A percentile compares a stretch with the other conserved stretches of the same genome.
Evolutionary conservation across 73 alveolate species (phyloP).

Genomic region (Blepharisma stoltei): DNA sequence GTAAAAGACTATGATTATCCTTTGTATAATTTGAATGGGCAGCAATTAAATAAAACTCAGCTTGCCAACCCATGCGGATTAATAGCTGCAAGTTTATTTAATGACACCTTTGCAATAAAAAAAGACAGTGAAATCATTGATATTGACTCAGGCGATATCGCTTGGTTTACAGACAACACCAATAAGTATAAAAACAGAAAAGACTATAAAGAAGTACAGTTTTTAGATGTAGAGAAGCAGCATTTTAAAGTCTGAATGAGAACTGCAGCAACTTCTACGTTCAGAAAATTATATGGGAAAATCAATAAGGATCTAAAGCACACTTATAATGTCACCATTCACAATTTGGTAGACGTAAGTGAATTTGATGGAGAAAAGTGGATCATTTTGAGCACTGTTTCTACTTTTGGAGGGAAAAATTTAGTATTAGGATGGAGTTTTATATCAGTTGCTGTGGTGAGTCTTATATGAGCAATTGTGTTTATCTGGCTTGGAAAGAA

Average conservation of each 20-base stretch:
- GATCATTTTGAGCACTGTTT: constrained; percentile 79
- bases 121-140: background rate
- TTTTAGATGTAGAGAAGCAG: background rate
- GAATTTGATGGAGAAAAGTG: constrained; percentile 82
- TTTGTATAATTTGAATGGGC: background rate
- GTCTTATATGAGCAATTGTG: background rate
- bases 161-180: background rate
- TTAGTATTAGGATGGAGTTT: background rate
- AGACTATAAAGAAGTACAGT: background rate
- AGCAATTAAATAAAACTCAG: background rate
- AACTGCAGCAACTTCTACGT: background rate
- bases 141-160: constrained; percentile 1
- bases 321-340: no score
- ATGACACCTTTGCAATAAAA: background rate
- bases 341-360: constrained; percentile 46
- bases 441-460: background rate
- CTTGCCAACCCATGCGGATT: background rate
- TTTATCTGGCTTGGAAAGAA: no score
- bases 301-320: background rate
- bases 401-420: constrained; percentile 43
- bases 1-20: background rate
- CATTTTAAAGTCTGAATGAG: constrained; percentile 13
- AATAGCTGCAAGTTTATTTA: background rate
- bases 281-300: constrained; percentile 13
- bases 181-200: constrained; percentile 12